Evolutionary conservation across 2,329 filamentous ascomycete species (phyloP).

Genomic region (Onygenales sp.): DNA sequence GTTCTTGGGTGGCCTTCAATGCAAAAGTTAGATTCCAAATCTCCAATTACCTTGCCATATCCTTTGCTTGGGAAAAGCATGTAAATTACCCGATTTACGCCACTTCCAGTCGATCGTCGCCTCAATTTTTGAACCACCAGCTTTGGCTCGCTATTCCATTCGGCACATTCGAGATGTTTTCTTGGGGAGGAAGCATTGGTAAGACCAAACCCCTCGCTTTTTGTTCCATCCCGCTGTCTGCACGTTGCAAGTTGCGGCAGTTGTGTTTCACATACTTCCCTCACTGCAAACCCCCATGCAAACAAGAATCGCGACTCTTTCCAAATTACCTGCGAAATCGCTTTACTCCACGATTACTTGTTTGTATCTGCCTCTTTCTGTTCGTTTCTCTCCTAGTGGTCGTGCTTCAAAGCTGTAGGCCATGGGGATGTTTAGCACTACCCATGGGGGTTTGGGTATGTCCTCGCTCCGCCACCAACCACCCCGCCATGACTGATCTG

Average conservation of each 20-base stretch:
- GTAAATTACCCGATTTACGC: not conserved
- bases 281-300: not conserved
- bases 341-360: too few relatives aligned
- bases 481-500: too few relatives aligned
- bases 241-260: not conserved
- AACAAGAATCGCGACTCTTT: too few relatives aligned
- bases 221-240: not conserved
- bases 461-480: too few relatives aligned
- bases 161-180: constrained; percentile 9
- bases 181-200: constrained; percentile 12
- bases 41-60: not conserved
- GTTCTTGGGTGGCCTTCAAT: not conserved
- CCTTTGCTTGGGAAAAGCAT: not conserved
- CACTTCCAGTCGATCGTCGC: not conserved
- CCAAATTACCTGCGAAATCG: too few relatives aligned
- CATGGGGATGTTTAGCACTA: too few relatives aligned
- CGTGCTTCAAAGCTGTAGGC: too few relatives aligned
- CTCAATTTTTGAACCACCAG: constrained; percentile 1
- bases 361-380: too few relatives aligned
- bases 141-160: not conserved
- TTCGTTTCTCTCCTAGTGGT: too few relatives aligned
- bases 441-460: too few relatives aligned
- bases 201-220: constrained; percentile 3
- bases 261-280: not conserved
- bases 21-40: not conserved